A percentile compares a stretch with the other conserved stretches of the same genome.
These are phyloP conservation scores for Laguncularia racemosa DNA, from an alignment of 345 rosid species.

Conservation along the genomic window DNA sequence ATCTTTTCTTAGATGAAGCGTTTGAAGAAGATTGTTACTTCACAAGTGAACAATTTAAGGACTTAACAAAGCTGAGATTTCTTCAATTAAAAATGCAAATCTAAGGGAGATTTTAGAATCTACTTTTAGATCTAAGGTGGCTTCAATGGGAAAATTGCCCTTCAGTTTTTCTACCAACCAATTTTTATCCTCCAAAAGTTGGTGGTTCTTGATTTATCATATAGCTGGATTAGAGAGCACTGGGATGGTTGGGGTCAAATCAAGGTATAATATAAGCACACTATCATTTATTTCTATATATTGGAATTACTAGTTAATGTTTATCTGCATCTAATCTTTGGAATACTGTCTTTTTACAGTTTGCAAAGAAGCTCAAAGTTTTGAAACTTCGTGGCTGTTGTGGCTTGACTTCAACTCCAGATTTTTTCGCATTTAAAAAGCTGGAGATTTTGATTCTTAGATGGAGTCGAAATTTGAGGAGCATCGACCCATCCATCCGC, in stretches of 20 bases:
- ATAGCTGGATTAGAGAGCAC: not conserved
- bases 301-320: not conserved
- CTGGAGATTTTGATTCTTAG: no score
- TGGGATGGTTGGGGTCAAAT: conserved; percentile 11
- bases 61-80: conserved; percentile 1
- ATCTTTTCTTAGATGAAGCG: not conserved
- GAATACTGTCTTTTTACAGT: not conserved
- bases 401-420: no score
- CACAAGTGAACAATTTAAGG: conserved; percentile 1
- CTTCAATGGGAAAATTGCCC: conserved; percentile 6
- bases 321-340: not conserved
- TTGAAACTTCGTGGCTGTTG: no score
- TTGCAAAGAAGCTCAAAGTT: no score
- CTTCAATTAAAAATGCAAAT: not conserved
- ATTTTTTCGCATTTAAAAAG: no score
- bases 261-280: not conserved
- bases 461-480: no score
- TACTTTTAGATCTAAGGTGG: not conserved
- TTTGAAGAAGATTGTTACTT: not conserved
- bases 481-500: no score
- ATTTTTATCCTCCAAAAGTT: conserved; percentile 2
- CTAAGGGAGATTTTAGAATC: not conserved
- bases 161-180: not conserved
- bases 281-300: not conserved
- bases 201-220: conserved; percentile 7